Percentiles rank a stretch among this genome's conserved stretches.
Evolutionary conservation across 2,329 filamentous ascomycete genomes (phyloP).

Genomic region (Neofusicoccum ribis): DNA sequence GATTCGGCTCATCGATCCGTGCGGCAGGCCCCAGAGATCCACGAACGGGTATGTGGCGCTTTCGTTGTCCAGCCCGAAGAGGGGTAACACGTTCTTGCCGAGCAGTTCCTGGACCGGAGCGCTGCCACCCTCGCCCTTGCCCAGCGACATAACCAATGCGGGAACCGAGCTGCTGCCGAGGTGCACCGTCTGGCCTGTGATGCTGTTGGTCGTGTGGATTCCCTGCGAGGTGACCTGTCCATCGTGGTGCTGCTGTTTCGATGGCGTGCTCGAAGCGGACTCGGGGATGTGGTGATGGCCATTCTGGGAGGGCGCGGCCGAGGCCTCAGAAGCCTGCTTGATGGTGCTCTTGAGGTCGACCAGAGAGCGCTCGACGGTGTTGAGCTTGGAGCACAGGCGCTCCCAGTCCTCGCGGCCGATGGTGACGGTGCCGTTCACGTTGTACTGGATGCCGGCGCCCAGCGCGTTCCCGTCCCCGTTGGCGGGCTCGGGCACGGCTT

Average conservation of each 20-base stretch:
- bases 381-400: conserved; percentile 49
- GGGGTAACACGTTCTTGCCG: conserved; percentile 60
- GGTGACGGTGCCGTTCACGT: conserved; percentile 42
- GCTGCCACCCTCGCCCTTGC: conserved; percentile 28
- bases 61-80: conserved; percentile 65
- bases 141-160: conserved; percentile 57
- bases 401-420: conserved; percentile 48
- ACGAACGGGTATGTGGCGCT: conserved; percentile 66
- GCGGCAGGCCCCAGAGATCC: conserved; percentile 62
- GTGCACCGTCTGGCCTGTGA: conserved; percentile 62
- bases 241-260: conserved; percentile 31
- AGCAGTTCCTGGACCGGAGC: conserved; percentile 58
- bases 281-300: conserved; percentile 27
- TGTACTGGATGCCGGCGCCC: conserved; percentile 21
- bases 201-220: conserved; percentile 60
- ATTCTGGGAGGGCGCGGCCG: conserved; percentile 25
- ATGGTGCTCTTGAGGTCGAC: conserved; percentile 45
- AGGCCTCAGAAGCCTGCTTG: conserved; percentile 35
- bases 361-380: conserved; percentile 49
- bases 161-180: conserved; percentile 63
- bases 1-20: conserved; percentile 58
- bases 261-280: conserved; percentile 33
- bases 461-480: conserved; percentile 1
- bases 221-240: conserved; percentile 53
- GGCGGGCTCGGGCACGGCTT: neutral